Evolutionary conservation across 495 filamentous ascomycete genomes (phyloP).

Genomic region (Xylaria acuta): DNA sequence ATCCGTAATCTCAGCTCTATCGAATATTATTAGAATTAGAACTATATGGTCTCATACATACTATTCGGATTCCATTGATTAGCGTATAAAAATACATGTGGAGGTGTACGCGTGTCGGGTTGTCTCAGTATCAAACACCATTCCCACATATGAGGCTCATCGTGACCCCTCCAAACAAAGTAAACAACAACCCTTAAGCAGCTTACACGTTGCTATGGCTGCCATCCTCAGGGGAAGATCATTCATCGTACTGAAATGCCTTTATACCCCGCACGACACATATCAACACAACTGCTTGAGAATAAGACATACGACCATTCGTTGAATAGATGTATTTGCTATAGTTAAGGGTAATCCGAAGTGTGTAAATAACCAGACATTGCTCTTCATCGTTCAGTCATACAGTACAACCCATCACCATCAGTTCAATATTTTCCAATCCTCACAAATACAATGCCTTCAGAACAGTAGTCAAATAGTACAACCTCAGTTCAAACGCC

Average conservation of each 20-base stretch:
- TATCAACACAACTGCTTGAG: neutral
- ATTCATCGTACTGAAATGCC: neutral
- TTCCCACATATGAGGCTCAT: neutral
- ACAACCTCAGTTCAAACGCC: neutral
- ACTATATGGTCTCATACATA: no score
- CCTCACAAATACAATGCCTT: neutral
- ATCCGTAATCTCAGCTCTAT: no score
- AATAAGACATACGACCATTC: neutral
- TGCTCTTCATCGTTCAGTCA: no score
- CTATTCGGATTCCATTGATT: no score
- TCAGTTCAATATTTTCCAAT: neutral
- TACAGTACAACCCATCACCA: neutral
- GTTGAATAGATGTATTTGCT: neutral
- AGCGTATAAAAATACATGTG: neutral
- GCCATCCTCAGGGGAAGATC: neutral
- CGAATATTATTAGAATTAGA: no score
- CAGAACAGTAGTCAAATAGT: neutral
- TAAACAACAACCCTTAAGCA: neutral
- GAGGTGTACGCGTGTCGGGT: neutral
- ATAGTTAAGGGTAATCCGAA: neutral
- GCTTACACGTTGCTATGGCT: neutral
- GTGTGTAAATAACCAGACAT: neutral
- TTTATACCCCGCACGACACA: neutral
- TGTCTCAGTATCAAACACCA: conserved; percentile 14
- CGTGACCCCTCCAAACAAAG: neutral